Evolutionary conservation across 2,329 filamentous ascomycete genomes (phyloP).

Genomic region (Paecilomyces fulvus): DNA sequence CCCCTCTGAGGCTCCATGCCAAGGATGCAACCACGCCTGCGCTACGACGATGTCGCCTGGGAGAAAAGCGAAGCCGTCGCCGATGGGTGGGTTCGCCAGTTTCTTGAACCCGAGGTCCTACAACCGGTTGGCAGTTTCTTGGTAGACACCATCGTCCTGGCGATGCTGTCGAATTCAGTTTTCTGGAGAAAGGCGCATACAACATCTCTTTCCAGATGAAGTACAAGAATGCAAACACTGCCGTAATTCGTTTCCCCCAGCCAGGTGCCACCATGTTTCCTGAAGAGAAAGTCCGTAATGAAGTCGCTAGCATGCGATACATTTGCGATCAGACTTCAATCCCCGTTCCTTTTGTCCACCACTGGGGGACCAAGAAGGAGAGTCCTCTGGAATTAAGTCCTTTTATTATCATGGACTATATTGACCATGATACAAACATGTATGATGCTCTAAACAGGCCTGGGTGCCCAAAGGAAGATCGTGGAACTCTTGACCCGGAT

Average conservation of each 20-base stretch:
- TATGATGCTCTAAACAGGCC: constrained; percentile 16
- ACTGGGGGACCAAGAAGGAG: constrained; percentile 5
- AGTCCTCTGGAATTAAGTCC: constrained; percentile 12
- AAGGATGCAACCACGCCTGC: too few relatives aligned
- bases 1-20: too few relatives aligned
- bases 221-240: constrained; percentile 9
- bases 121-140: neutral
- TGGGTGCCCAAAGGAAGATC: constrained; percentile 9
- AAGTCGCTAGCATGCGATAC: constrained; percentile 13
- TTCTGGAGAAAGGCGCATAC: constrained; percentile 6
- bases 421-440: constrained; percentile 10
- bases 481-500: constrained; percentile 22
- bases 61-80: constrained; percentile 7
- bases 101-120: constrained; percentile 11
- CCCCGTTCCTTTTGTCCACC: constrained; percentile 8
- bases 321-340: constrained; percentile 10
- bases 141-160: too few relatives aligned
- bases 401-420: constrained; percentile 20
- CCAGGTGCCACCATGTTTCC: constrained; percentile 14
- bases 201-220: constrained; percentile 14
- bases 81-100: constrained; percentile 4
- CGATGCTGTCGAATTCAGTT: too few relatives aligned
- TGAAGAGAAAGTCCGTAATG: constrained; percentile 26
- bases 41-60: constrained; percentile 11
- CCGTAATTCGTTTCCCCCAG: constrained; percentile 12